Conservation (phyloP, 306 rosid species). For the Ormosia semicastrata region DNA sequence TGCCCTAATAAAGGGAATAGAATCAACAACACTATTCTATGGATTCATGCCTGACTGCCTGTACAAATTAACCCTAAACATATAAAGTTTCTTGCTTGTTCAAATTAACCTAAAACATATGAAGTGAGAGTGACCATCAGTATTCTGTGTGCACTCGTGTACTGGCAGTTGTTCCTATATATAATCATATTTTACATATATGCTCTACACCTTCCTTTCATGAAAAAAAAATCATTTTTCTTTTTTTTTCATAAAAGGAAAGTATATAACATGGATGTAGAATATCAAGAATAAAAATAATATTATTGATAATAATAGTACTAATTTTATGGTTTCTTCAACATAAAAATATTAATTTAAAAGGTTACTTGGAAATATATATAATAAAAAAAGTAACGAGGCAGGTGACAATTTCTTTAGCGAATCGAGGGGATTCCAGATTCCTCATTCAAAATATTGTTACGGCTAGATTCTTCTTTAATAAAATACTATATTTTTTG, state of each 20-base stretch:
- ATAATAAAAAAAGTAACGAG: too few relatives aligned
- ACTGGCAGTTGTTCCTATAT: background rate
- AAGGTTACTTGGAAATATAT: background rate
- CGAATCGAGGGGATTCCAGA: background rate
- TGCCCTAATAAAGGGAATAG: background rate
- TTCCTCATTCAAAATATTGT: background rate
- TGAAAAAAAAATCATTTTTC: too few relatives aligned
- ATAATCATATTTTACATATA: too few relatives aligned
- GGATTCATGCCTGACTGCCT: conserved; percentile 1
- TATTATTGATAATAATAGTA: too few relatives aligned
- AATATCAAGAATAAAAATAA: too few relatives aligned
- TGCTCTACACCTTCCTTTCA: too few relatives aligned
- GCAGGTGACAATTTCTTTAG: background rate
- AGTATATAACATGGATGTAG: too few relatives aligned
- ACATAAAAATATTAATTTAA: background rate
- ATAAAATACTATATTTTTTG: background rate
- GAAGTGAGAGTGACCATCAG: background rate
- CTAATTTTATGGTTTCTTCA: background rate
- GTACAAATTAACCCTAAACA: background rate
- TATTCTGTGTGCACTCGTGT: background rate
- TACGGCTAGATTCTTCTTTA: background rate
- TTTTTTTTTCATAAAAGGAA: too few relatives aligned
- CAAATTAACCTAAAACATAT: background rate
- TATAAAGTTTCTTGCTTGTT: background rate
- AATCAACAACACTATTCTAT: background rate